Evolutionary conservation across 768 basidiomycete genomes (phyloP).

Genomic region (Lactifluus rugatus): DNA sequence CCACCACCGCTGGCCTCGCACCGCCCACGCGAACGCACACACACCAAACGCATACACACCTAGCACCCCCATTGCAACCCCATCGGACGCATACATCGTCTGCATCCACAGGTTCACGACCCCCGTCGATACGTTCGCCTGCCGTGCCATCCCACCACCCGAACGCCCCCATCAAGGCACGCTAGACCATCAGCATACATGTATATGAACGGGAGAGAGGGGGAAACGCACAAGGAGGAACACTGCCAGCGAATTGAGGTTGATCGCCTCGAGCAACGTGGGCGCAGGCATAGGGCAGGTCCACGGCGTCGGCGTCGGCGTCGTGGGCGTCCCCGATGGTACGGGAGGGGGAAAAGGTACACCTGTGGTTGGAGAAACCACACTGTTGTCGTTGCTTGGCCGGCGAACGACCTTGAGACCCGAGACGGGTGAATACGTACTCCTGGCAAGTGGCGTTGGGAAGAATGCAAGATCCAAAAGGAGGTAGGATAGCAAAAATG

Average conservation of each 20-base stretch:
- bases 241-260: constrained; percentile 65
- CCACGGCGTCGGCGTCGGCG: constrained; percentile 21
- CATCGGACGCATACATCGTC: constrained; percentile 69
- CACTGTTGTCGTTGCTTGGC: background rate
- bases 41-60: constrained; percentile 48
- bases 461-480: constrained; percentile 65
- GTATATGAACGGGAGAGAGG: background rate
- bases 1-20: constrained; percentile 31
- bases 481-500: constrained; percentile 75
- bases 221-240: constrained; percentile 65
- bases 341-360: background rate
- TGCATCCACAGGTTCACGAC: constrained; percentile 66
- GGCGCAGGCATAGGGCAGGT: constrained; percentile 29
- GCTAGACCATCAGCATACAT: background rate
- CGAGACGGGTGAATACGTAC: constrained; percentile 29
- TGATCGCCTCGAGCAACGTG: constrained; percentile 66
- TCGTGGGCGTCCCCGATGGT: constrained; percentile 18
- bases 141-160: background rate
- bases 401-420: constrained; percentile 26
- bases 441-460: constrained; percentile 32
- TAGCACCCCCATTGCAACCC: constrained; percentile 52
- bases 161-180: background rate
- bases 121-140: constrained; percentile 89
- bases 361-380: background rate
- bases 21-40: constrained; percentile 55